Percentiles rank a stretch among this genome's conserved stretches.
Conservation (phyloP, 495 filamentous ascomycete species). For the Trichoderma orchidacearum region DNA sequence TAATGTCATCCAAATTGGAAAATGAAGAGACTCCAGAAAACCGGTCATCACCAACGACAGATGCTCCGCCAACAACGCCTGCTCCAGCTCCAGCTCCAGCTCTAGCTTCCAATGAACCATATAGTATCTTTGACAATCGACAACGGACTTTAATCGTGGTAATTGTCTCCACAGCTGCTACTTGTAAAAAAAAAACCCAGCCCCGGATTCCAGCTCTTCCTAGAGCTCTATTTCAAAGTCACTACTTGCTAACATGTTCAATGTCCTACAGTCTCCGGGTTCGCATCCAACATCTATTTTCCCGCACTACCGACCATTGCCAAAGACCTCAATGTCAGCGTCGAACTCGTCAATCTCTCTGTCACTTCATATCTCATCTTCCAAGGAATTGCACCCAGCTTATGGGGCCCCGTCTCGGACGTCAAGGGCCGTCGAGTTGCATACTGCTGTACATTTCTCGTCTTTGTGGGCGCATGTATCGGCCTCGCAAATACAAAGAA, state of each 20-base stretch:
- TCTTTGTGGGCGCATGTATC: slow-evolving; percentile 34
- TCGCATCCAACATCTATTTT: slow-evolving; percentile 43
- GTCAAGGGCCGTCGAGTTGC: slow-evolving; percentile 30
- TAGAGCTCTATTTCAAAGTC: too few species aligned
- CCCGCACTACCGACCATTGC: slow-evolving; percentile 34
- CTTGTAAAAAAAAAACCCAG: slow-evolving; percentile 18
- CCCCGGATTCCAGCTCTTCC: not conserved
- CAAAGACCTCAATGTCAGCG: slow-evolving; percentile 7
- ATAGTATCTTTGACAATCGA: slow-evolving; percentile 31
- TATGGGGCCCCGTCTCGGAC: slow-evolving; percentile 39
- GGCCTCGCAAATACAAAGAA: slow-evolving; percentile 31
- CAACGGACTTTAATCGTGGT: slow-evolving; percentile 33
- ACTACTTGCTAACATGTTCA: not conserved
- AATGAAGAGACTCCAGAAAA: not conserved
- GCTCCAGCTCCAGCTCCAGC: too few species aligned
- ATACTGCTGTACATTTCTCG: slow-evolving; percentile 30
- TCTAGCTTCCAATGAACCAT: slow-evolving; percentile 13
- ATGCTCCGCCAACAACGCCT: not conserved
- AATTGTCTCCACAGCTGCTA: slow-evolving; percentile 33
- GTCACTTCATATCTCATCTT: slow-evolving; percentile 40
- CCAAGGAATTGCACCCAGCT: slow-evolving; percentile 34
- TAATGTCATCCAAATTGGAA: not conserved
- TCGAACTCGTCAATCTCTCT: not conserved
- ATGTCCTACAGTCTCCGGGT: slow-evolving; percentile 24
- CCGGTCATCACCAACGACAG: not conserved